A percentile compares a stretch with the other conserved stretches of the same genome.
These are phyloP conservation scores for Mikania micrantha DNA, from an alignment of 129 eudicot species.

Conservation along the genomic window DNA sequence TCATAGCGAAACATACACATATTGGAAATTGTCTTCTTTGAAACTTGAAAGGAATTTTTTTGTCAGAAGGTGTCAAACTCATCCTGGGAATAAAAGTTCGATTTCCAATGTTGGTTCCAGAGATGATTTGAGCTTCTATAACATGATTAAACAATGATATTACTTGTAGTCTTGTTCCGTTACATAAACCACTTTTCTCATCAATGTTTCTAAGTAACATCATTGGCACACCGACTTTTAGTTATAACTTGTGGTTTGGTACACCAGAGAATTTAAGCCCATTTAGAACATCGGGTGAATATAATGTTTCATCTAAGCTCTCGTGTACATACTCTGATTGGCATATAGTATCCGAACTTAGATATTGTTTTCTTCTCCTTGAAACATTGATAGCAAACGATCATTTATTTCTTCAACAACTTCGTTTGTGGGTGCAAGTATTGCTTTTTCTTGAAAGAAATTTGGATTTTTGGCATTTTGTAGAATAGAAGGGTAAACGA, in stretches of 20 bases:
- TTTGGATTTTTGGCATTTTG: neutral
- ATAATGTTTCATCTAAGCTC: neutral
- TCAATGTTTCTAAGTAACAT: neutral
- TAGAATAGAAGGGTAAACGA: neutral
- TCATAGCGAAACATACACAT: no score
- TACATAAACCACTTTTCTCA: neutral
- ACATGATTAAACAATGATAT: neutral
- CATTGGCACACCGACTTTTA: neutral
- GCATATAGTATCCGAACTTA: neutral
- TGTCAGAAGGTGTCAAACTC: no score
- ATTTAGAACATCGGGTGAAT: no score
- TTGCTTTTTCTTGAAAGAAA: constrained; percentile 19
- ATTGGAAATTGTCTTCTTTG: no score
- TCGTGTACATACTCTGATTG: neutral
- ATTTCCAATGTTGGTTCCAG: neutral
- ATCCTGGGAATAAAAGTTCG: neutral
- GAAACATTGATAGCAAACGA: neutral
- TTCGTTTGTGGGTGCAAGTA: constrained; percentile 12
- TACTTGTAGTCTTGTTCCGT: neutral
- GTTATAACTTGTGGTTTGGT: neutral
- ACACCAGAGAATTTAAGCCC: neutral
- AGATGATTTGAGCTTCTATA: neutral
- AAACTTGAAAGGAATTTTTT: no score
- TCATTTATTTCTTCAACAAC: constrained; percentile 15
- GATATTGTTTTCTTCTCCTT: neutral